Percentiles rank a stretch among this genome's conserved stretches.
Evolutionary conservation across 2,329 filamentous ascomycete genomes (phyloP).

Genomic region (Thielaviopsis punctulata): DNA sequence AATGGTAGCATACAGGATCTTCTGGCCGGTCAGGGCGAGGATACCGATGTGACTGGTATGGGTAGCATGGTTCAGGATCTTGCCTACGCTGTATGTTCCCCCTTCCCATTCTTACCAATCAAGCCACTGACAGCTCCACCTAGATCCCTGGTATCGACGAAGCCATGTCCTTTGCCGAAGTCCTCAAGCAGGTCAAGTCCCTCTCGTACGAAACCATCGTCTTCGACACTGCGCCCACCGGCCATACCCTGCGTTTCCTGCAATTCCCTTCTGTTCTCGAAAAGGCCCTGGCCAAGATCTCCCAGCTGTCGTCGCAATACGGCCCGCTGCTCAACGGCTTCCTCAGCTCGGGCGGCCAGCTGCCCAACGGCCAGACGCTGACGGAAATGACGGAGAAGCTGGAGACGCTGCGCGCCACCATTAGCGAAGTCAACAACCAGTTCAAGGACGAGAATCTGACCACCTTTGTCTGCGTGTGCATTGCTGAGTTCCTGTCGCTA

Average conservation of each 20-base stretch:
- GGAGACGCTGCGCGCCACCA: slow-evolving; percentile 81
- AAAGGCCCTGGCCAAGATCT: slow-evolving; percentile 94
- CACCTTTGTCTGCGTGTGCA: slow-evolving; percentile 96
- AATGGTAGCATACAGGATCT: slow-evolving; percentile 96
- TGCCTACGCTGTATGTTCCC: slow-evolving; percentile 62
- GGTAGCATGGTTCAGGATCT: slow-evolving; percentile 98
- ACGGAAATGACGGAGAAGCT: slow-evolving; percentile 89
- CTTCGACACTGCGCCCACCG: slow-evolving; percentile 95
- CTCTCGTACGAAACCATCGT: slow-evolving; percentile 98
- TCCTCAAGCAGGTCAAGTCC: slow-evolving; percentile 97
- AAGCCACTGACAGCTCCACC: not conserved
- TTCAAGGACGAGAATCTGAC: slow-evolving; percentile 95
- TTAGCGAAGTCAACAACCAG: slow-evolving; percentile 87
- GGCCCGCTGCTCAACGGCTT: slow-evolving; percentile 90
- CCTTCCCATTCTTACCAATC: not conserved
- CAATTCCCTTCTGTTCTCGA: slow-evolving; percentile 97
- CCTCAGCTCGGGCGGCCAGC: slow-evolving; percentile 54
- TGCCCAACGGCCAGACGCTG: slow-evolving; percentile 86
- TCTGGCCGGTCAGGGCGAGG: slow-evolving; percentile 59
- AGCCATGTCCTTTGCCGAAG: slow-evolving; percentile 98
- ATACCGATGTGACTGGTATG: slow-evolving; percentile 52
- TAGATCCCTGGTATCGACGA: slow-evolving; percentile 97
- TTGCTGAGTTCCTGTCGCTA: slow-evolving; percentile 86
- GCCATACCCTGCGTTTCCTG: slow-evolving; percentile 93
- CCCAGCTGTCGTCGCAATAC: slow-evolving; percentile 83